Evolutionary conservation across 306 rosid species (phyloP), one percentile per base, ranked within the genome.

Genomic region (Fragaria vesca): DNA sequence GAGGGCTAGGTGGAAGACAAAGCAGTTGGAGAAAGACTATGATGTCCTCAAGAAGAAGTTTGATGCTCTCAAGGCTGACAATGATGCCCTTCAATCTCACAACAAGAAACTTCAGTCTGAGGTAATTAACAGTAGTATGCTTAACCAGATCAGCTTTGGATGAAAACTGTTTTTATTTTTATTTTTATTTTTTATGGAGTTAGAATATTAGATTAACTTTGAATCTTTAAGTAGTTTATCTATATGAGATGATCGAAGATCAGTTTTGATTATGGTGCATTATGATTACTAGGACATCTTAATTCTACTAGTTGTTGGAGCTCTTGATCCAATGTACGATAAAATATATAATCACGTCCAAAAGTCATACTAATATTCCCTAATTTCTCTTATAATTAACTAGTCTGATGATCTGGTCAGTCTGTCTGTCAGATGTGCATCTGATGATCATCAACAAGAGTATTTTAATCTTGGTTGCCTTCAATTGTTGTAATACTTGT

Each of bases 1-100:
- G 38, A 88, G 98, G 40, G 98, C 98, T 6, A 87, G 98, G 75
- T 94, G 97, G 98, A 94, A 94, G 81, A 92, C 98, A 9, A 94
- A 94, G 84, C 94, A 92, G 6, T 84, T 94, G 72, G 97, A 94
- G 76, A 94, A 85, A 76, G 97, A 94, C 40, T 94, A 89, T 21
- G 91, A 94, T 32, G 83, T 88, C 1, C 85, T 94, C 76, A 92
- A 89, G 91, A 92, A 89, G 70, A 97, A 92, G 76, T 94, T 92
- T 76, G 97, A 94, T 50, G 79, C 89, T 60, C 79, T 94, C 10
- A 94, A 89, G 72, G 89, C 92, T 58, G 97, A 92, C 73, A 94
- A 90, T 75, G 93, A 92, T 74, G 47, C 76, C 11, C 98, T 94
- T 67, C 92, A 89, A n/a, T 66, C 88, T 77, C 97, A 89, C 68